These are phyloP conservation scores for Cercospora zeae-maydis DNA, from an alignment of 2,329 filamentous ascomycete genomes.

Conservation along the genomic window DNA sequence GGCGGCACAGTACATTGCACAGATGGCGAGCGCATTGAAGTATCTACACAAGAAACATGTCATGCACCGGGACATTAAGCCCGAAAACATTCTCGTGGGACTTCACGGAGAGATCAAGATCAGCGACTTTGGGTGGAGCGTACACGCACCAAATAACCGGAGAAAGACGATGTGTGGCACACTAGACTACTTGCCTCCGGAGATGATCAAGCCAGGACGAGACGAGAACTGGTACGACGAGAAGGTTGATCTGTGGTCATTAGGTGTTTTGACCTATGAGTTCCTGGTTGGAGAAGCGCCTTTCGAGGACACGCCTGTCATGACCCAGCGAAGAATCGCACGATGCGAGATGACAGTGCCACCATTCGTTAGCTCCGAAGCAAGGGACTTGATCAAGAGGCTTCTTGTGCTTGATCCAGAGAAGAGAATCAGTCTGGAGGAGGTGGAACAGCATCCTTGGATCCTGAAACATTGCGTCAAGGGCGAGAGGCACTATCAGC, in stretches of 20 bases:
- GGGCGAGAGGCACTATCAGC: conserved; percentile 45
- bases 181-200: conserved; percentile 92
- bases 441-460: conserved; percentile 89
- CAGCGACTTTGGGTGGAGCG: conserved; percentile 97
- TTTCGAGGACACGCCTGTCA: conserved; percentile 90
- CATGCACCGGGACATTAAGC: conserved; percentile 96
- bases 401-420: conserved; percentile 89
- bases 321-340: conserved; percentile 88
- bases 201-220: conserved; percentile 85
- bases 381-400: conserved; percentile 85
- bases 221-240: conserved; percentile 86
- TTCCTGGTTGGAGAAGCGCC: conserved; percentile 94
- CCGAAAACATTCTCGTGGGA: conserved; percentile 92
- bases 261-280: conserved; percentile 93
- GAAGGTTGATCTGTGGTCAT: conserved; percentile 93
- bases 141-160: conserved; percentile 92
- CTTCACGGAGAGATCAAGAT: conserved; percentile 99
- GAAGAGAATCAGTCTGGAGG: conserved; percentile 84
- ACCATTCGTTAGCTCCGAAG: conserved; percentile 84
- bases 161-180: conserved; percentile 96
- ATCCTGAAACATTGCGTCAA: conserved; percentile 88
- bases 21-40: conserved; percentile 83
- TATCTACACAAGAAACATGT: conserved; percentile 97
- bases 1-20: conserved; percentile 80
- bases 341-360: conserved; percentile 90